Evolutionary conservation across 129 eudicot genomes (phyloP).

Genomic region (Arctium lappa): DNA sequence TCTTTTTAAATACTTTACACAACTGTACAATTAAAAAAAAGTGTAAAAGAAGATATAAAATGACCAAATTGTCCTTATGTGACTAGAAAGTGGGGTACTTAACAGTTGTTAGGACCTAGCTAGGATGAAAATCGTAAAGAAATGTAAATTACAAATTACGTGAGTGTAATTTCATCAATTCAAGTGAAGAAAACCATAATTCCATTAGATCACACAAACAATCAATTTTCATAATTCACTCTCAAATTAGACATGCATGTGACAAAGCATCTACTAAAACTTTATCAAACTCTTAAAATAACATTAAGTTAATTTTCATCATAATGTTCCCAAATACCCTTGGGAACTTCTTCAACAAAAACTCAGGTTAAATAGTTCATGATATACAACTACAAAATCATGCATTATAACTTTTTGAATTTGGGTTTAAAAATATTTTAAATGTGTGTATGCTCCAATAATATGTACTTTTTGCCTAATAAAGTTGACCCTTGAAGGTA

Average conservation of each 20-base stretch:
- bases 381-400: not conserved
- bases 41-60: not conserved
- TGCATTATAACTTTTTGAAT: not conserved
- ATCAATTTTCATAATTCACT: not conserved
- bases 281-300: not conserved
- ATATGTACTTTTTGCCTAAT: not conserved
- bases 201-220: too few species aligned
- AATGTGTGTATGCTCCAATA: conserved; percentile 17
- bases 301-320: not conserved
- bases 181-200: too few species aligned
- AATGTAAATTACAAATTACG: too few species aligned
- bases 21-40: not conserved
- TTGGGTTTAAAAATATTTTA: not conserved
- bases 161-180: too few species aligned
- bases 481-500: conserved; percentile 25
- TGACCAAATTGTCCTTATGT: not conserved
- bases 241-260: not conserved
- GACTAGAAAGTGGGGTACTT: not conserved
- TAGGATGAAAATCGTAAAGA: too few species aligned
- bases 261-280: not conserved
- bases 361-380: not conserved
- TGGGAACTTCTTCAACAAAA: not conserved
- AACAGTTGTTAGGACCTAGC: too few species aligned
- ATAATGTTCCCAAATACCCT: not conserved
- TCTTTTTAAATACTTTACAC: not conserved